Evolutionary conservation across 495 filamentous ascomycete genomes (phyloP).

Genomic region (Pseudoneurospora amorphoporcata): DNA sequence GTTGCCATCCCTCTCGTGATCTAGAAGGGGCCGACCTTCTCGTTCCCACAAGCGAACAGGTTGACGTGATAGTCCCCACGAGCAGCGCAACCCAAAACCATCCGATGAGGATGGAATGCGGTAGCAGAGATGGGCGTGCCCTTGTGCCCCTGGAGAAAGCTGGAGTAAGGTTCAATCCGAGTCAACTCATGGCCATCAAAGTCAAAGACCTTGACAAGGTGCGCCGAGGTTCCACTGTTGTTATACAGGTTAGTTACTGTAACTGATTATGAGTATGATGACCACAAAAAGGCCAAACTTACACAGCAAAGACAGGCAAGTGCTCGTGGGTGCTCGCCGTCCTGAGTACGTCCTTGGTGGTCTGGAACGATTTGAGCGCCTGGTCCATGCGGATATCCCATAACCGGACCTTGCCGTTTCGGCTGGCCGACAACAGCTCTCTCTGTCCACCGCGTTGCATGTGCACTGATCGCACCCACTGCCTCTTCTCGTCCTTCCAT

Average conservation of each 20-base stretch:
- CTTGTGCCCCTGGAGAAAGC: slow-evolving; percentile 66
- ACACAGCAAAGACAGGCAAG: slow-evolving; percentile 92
- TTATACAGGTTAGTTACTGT: slow-evolving; percentile 16
- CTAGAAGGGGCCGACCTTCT: slow-evolving; percentile 13
- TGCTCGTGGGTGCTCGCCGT: slow-evolving; percentile 93
- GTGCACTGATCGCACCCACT: slow-evolving; percentile 91
- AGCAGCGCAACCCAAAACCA: slow-evolving; percentile 78
- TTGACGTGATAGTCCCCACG: slow-evolving; percentile 63
- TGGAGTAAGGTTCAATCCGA: slow-evolving; percentile 74
- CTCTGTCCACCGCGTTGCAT: slow-evolving; percentile 92
- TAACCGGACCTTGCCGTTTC: slow-evolving; percentile 84
- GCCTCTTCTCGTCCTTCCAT: slow-evolving; percentile 79
- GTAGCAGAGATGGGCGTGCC: slow-evolving; percentile 74
- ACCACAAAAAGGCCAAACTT: slow-evolving; percentile 34
- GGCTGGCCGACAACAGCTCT: slow-evolving; percentile 77
- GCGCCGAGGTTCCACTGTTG: slow-evolving; percentile 70
- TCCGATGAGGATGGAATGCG: slow-evolving; percentile 91
- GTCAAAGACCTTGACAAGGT: slow-evolving; percentile 87
- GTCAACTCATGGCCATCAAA: slow-evolving; percentile 68
- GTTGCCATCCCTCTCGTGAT: not conserved
- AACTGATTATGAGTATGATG: not conserved
- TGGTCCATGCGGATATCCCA: slow-evolving; percentile 90
- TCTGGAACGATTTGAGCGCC: slow-evolving; percentile 59
- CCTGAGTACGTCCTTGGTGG: slow-evolving; percentile 68
- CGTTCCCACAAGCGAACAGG: slow-evolving; percentile 47